Conservation (phyloP, 345 rosid genomes). For the Turritis glabra region DNA sequence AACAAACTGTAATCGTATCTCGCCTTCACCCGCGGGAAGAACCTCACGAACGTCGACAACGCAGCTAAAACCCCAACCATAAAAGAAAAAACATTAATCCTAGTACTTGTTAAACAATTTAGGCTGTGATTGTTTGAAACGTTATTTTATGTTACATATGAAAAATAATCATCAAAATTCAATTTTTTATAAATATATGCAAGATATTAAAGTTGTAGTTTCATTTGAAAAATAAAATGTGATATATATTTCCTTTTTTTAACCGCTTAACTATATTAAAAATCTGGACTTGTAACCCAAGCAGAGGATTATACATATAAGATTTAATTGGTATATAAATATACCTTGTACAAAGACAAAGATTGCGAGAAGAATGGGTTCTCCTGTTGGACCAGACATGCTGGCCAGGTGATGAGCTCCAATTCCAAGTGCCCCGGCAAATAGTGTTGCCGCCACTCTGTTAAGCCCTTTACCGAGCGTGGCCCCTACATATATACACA, state of each 20-base stretch:
- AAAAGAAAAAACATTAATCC: neutral
- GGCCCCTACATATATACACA: constrained; percentile 38
- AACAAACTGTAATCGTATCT: constrained; percentile 81
- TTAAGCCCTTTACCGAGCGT: constrained; percentile 74
- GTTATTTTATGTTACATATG: neutral
- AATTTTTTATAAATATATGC: too few species aligned
- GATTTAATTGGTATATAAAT: neutral
- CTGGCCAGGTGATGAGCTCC: constrained; percentile 70
- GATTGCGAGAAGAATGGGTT: constrained; percentile 64
- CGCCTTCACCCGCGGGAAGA: constrained; percentile 73
- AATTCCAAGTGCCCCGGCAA: constrained; percentile 62
- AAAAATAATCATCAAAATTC: neutral
- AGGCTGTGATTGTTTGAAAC: constrained; percentile 1
- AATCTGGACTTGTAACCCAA: too few species aligned
- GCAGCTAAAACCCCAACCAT: constrained; percentile 49
- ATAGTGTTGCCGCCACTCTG: constrained; percentile 65
- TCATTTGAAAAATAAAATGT: neutral
- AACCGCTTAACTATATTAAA: too few species aligned
- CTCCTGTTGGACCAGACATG: constrained; percentile 52
- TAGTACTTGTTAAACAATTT: neutral
- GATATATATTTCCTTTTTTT: too few species aligned
- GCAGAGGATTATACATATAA: neutral
- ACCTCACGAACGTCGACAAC: constrained; percentile 61
- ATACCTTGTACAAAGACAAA: constrained; percentile 67
- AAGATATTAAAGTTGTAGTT: neutral